Evolutionary conservation across 495 filamentous ascomycete species (phyloP).

Genomic region (Trypethelium eluteriae): DNA sequence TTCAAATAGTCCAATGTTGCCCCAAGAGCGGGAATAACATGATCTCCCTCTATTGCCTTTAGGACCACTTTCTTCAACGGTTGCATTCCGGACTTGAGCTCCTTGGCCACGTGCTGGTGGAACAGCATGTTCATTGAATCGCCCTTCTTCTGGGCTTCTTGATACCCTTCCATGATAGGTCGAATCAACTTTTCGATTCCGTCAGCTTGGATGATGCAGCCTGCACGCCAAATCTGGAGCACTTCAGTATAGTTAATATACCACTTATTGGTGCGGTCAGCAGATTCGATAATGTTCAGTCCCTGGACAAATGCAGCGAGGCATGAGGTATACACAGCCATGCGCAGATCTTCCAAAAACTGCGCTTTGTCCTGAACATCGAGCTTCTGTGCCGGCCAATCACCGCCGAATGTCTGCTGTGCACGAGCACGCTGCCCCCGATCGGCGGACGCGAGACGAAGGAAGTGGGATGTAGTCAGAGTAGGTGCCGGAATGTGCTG

Average conservation of each 20-base stretch:
- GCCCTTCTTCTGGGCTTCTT: conserved; percentile 36
- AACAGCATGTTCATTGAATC: conserved; percentile 39
- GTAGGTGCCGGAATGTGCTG: conserved; percentile 61
- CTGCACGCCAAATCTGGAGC: conserved; percentile 62
- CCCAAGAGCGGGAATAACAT: conserved; percentile 55
- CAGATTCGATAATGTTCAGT: conserved; percentile 56
- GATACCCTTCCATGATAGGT: conserved; percentile 20
- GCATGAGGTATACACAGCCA: conserved; percentile 56
- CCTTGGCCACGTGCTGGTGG: conserved; percentile 43
- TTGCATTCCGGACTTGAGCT: conserved; percentile 39
- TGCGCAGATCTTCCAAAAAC: conserved; percentile 53
- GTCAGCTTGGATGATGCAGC: conserved; percentile 68
- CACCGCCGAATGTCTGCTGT: conserved; percentile 28
- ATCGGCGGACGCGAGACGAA: conserved; percentile 60
- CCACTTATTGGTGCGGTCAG: conserved; percentile 57
- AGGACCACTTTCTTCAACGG: conserved; percentile 51
- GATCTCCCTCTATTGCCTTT: conserved; percentile 52
- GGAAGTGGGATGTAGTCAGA: conserved; percentile 54
- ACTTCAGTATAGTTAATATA: conserved; percentile 51
- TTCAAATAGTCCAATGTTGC: conserved; percentile 65
- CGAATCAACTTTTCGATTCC: conserved; percentile 49
- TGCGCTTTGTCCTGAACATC: conserved; percentile 38
- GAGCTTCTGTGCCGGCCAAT: conserved; percentile 33
- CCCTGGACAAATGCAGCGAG: conserved; percentile 60
- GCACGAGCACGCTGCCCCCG: conserved; percentile 44